Conservation (phyloP, 139 green algal genomes). For the Trebouxia sp. region DNA sequence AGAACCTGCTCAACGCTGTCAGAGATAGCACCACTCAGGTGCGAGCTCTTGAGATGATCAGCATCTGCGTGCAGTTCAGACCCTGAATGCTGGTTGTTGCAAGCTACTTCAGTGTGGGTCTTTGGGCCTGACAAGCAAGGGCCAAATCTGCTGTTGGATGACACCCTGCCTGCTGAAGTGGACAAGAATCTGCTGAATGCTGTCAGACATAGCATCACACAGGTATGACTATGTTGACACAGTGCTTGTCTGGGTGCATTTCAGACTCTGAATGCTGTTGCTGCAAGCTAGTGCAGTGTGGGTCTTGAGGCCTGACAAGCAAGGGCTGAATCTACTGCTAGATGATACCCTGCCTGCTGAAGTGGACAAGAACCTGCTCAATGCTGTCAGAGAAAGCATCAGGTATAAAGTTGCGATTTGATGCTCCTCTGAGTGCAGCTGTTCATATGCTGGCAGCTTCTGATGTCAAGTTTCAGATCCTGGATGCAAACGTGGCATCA, state of each 20-base stretch:
- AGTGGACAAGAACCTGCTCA: slow-evolving; percentile 89
- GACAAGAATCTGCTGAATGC: slow-evolving; percentile 90
- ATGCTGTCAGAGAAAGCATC: no score
- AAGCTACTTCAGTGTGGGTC: slow-evolving; percentile 92
- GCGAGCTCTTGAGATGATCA: background rate
- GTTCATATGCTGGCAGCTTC: slow-evolving; percentile 94
- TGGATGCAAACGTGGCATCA: slow-evolving; percentile 65
- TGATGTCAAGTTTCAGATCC: slow-evolving; percentile 96
- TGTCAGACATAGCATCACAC: slow-evolving; percentile 82
- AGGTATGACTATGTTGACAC: slow-evolving; percentile 56
- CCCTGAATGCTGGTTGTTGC: no score
- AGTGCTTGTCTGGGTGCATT: no score
- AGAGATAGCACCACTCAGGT: no score
- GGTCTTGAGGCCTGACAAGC: slow-evolving; percentile 91
- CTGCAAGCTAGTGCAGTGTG: slow-evolving; percentile 89
- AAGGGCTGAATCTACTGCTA: slow-evolving; percentile 91
- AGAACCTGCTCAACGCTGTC: slow-evolving; percentile 81
- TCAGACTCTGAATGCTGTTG: no score
- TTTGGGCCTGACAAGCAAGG: slow-evolving; percentile 91
- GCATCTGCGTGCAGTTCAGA: slow-evolving; percentile 41
- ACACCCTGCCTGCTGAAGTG: slow-evolving; percentile 90
- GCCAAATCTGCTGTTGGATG: slow-evolving; percentile 94
- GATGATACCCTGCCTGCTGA: slow-evolving; percentile 92
- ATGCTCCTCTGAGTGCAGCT: slow-evolving; percentile 36
- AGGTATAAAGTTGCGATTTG: no score